Percentiles rank a stretch among this genome's conserved stretches.
Conservation (phyloP, 306 rosid genomes). For the Citrullus colocynthis region DNA sequence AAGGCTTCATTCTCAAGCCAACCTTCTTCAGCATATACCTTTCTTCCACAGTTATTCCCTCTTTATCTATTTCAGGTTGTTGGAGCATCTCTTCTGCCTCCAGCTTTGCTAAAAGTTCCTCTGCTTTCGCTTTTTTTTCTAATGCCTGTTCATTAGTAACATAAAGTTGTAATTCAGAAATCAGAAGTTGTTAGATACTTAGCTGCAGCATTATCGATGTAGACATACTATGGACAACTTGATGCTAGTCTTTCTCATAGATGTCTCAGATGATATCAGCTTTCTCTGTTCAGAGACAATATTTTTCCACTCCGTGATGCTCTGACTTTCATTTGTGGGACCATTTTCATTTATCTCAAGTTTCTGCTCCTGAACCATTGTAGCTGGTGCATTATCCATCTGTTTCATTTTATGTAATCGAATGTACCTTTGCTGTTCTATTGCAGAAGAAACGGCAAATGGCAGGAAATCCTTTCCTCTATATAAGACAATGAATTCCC, state of each 20-base stretch:
- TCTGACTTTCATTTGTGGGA: slow-evolving; percentile 18
- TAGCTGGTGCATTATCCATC: slow-evolving; percentile 16
- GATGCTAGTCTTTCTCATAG: slow-evolving; percentile 44
- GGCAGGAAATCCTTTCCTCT: slow-evolving; percentile 94
- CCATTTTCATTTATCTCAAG: slow-evolving; percentile 16
- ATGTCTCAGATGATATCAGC: slow-evolving; percentile 23
- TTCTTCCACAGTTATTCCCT: slow-evolving; percentile 77
- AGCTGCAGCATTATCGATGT: slow-evolving; percentile 17
- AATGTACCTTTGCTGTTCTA: slow-evolving; percentile 52
- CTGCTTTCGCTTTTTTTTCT: slow-evolving; percentile 55
- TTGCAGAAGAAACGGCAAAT: slow-evolving; percentile 71
- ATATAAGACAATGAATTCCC: slow-evolving; percentile 59
- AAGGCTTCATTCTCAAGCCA: slow-evolving; percentile 81
- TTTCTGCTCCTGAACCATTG: slow-evolving; percentile 15
- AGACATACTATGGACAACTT: slow-evolving; percentile 57
- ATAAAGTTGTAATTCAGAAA: slow-evolving; percentile 9
- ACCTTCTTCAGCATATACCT: slow-evolving; percentile 80
- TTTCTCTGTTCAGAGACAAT: slow-evolving; percentile 18
- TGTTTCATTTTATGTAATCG: slow-evolving; percentile 23
- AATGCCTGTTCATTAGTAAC: slow-evolving; percentile 44
- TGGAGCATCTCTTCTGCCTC: slow-evolving; percentile 35
- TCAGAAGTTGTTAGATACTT: slow-evolving; percentile 14
- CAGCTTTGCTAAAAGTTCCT: slow-evolving; percentile 49
- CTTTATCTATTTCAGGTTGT: slow-evolving; percentile 67
- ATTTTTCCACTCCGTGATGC: slow-evolving; percentile 19